phyloP scores from a whole-genome alignment of 805 yeast genomes.

The Zygoascus tannicola region DNA sequence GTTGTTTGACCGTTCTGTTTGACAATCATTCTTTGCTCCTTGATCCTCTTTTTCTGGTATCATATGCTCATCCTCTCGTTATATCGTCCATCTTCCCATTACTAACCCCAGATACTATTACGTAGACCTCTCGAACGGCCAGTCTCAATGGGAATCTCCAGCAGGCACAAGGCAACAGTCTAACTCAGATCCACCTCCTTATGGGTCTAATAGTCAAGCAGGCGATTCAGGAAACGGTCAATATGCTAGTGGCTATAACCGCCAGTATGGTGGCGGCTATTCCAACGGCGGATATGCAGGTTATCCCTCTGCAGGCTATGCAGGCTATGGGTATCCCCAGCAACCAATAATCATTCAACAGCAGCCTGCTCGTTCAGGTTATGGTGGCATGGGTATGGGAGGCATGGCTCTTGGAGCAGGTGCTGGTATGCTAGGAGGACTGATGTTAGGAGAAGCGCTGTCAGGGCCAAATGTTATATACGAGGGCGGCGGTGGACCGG shows the following conservation, averaged over 20 bases:
- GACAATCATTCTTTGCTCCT: too few species aligned
- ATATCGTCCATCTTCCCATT: too few species aligned
- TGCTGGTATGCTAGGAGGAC: conserved; percentile 56
- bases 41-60: too few species aligned
- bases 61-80: too few species aligned
- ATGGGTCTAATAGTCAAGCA: background rate
- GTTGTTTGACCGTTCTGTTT: too few species aligned
- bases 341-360: conserved; percentile 21
- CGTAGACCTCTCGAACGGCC: conserved; percentile 60
- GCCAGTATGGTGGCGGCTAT: conserved; percentile 1
- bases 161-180: conserved; percentile 17
- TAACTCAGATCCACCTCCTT: background rate
- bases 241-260: background rate
- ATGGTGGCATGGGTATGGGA: conserved; percentile 32
- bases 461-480: conserved; percentile 22
- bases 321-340: conserved; percentile 8
- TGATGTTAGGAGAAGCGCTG: conserved; percentile 40
- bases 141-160: conserved; percentile 91
- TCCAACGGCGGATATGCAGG: conserved; percentile 1
- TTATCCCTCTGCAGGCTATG: conserved; percentile 2
- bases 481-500: conserved; percentile 17
- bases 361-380: conserved; percentile 24
- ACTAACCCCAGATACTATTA: conserved; percentile 75
- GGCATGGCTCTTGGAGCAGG: conserved; percentile 43
- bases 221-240: background rate